phyloP scores from a whole-genome alignment of 345 rosid species.

The Kandelia obovata region DNA sequence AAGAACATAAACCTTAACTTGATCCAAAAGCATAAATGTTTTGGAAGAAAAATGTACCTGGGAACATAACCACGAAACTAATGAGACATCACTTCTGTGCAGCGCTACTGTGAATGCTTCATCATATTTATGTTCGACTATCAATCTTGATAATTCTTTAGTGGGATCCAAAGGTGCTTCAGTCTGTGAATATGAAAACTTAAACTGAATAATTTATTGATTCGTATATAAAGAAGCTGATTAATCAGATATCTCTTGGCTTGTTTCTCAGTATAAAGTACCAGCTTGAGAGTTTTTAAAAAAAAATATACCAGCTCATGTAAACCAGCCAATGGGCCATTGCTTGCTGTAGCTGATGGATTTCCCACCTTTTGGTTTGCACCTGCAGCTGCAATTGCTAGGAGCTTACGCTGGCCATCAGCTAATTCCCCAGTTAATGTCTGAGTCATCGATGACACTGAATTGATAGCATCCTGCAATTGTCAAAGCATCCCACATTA shows the following conservation, averaged over 20 bases:
- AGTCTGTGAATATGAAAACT: conserved; percentile 34
- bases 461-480: conserved; percentile 71
- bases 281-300: neutral
- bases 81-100: conserved; percentile 74
- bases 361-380: conserved; percentile 50
- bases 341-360: conserved; percentile 55
- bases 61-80: conserved; percentile 85
- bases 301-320: conserved; percentile 53
- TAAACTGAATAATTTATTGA: no score
- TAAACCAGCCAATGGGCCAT: conserved; percentile 60
- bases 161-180: conserved; percentile 74
- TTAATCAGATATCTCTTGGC: neutral
- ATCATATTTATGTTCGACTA: conserved; percentile 67
- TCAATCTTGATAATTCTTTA: conserved; percentile 57
- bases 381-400: conserved; percentile 69
- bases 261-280: no score
- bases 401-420: conserved; percentile 65
- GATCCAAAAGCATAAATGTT: no score
- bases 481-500: neutral
- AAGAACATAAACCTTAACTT: neutral
- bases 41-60: conserved; percentile 43
- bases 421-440: conserved; percentile 73
- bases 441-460: conserved; percentile 64
- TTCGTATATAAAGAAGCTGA: neutral
- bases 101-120: conserved; percentile 73